Evolutionary conservation across 768 basidiomycete genomes (phyloP).

Genomic region (Candolleomyces efflorescens): DNA sequence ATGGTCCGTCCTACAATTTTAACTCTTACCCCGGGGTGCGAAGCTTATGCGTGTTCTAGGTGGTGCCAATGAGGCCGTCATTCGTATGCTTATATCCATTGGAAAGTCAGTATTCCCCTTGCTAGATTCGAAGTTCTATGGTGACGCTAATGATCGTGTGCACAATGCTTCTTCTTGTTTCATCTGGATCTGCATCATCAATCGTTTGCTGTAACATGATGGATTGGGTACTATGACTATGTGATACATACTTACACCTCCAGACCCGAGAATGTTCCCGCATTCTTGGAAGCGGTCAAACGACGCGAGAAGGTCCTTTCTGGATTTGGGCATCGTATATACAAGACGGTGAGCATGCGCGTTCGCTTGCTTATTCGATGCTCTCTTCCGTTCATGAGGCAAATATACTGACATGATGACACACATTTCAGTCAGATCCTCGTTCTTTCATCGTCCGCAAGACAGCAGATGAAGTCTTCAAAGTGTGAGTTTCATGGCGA

Average conservation of each 20-base stretch:
- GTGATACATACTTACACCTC: background rate
- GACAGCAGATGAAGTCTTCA: slow-evolving; percentile 90
- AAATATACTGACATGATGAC: slow-evolving; percentile 2
- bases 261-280: slow-evolving; percentile 80
- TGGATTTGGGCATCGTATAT: slow-evolving; percentile 87
- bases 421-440: slow-evolving; percentile 66
- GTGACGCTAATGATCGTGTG: background rate
- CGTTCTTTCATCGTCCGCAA: slow-evolving; percentile 88
- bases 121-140: background rate
- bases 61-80: slow-evolving; percentile 91
- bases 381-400: background rate
- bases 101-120: slow-evolving; percentile 51
- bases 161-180: background rate
- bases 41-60: slow-evolving; percentile 34
- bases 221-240: background rate
- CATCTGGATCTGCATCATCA: background rate
- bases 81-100: slow-evolving; percentile 88
- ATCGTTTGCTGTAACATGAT: background rate
- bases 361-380: background rate
- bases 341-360: slow-evolving; percentile 57
- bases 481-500: slow-evolving; percentile 48
- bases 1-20: slow-evolving; percentile 37
- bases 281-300: slow-evolving; percentile 84
- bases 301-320: slow-evolving; percentile 83
- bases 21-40: background rate